Evolutionary conservation across 495 filamentous ascomycete genomes (phyloP).

Genomic region (Copromyces sp.): DNA sequence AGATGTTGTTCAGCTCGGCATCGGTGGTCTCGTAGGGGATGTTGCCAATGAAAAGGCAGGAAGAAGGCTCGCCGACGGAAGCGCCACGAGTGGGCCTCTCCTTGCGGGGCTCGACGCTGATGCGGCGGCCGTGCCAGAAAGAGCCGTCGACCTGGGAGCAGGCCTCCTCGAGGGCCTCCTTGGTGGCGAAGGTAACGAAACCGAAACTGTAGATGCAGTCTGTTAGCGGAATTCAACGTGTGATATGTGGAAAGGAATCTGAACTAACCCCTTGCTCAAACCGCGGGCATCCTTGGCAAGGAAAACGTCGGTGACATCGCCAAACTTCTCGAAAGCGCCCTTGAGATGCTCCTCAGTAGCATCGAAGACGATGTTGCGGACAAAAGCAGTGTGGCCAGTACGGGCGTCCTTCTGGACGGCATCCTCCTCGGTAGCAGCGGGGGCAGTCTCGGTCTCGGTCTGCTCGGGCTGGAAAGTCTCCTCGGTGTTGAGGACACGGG

Average conservation of each 20-base stretch:
- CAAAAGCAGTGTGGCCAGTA: constrained; percentile 42
- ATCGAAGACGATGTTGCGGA: constrained; percentile 85
- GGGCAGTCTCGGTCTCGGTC: background rate
- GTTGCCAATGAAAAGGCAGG: constrained; percentile 78
- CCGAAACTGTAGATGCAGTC: constrained; percentile 49
- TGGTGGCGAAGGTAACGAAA: constrained; percentile 57
- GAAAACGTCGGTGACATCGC: constrained; percentile 41
- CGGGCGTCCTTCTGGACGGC: background rate
- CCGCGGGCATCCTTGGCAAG: constrained; percentile 63
- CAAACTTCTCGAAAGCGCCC: constrained; percentile 56
- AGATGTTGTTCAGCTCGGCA: constrained; percentile 72
- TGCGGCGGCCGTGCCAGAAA: constrained; percentile 71
- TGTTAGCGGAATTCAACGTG: background rate
- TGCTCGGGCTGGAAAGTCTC: background rate
- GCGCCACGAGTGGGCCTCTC: background rate
- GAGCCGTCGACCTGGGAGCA: constrained; percentile 53
- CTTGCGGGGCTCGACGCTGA: constrained; percentile 46
- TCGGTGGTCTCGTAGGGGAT: constrained; percentile 85
- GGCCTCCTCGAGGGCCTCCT: constrained; percentile 50
- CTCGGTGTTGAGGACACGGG: constrained; percentile 3
- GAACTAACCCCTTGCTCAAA: constrained; percentile 75
- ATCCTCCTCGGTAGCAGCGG: background rate
- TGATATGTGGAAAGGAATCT: background rate
- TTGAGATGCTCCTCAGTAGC: constrained; percentile 60
- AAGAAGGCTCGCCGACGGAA: constrained; percentile 35